These are phyloP conservation scores for Termitomyces titanicus DNA, from an alignment of 768 basidiomycete species.

Conservation along the genomic window DNA sequence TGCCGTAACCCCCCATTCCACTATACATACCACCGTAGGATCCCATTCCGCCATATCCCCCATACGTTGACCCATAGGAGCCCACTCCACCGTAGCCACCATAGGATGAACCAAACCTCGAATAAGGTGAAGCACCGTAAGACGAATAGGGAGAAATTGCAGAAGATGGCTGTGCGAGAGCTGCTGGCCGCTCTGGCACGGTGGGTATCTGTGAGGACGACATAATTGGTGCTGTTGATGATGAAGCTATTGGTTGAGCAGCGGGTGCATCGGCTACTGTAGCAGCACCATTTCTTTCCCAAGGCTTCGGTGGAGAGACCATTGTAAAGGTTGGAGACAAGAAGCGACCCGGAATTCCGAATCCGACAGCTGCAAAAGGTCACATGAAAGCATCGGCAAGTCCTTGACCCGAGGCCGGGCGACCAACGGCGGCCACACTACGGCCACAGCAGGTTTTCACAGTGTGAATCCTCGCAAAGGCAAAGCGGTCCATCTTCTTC, in stretches of 20 bases:
- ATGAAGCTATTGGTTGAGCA: slow-evolving; percentile 23
- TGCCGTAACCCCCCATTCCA: slow-evolving; percentile 35
- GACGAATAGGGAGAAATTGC: slow-evolving; percentile 42
- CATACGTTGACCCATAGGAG: slow-evolving; percentile 23
- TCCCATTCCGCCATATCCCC: slow-evolving; percentile 13
- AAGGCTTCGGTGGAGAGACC: slow-evolving; percentile 88
- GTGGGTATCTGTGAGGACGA: slow-evolving; percentile 26
- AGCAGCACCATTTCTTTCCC: slow-evolving; percentile 62
- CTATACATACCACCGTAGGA: slow-evolving; percentile 23
- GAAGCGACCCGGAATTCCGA: not conserved
- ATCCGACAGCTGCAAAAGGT: not conserved
- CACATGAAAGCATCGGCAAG: slow-evolving; percentile 4
- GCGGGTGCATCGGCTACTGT: slow-evolving; percentile 22
- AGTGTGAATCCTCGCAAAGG: no score
- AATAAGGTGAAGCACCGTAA: slow-evolving; percentile 40
- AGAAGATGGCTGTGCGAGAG: slow-evolving; percentile 39
- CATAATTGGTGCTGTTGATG: slow-evolving; percentile 19
- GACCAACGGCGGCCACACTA: no score
- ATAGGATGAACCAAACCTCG: slow-evolving; percentile 33
- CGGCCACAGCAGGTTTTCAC: no score
- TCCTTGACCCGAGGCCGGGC: not conserved
- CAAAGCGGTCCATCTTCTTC: no score
- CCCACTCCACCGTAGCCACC: slow-evolving; percentile 28
- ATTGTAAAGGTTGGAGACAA: slow-evolving; percentile 32
- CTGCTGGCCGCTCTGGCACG: slow-evolving; percentile 62